Conservation (phyloP, 2,329 filamentous ascomycete genomes). For the Lecanicillium sp. region DNA sequence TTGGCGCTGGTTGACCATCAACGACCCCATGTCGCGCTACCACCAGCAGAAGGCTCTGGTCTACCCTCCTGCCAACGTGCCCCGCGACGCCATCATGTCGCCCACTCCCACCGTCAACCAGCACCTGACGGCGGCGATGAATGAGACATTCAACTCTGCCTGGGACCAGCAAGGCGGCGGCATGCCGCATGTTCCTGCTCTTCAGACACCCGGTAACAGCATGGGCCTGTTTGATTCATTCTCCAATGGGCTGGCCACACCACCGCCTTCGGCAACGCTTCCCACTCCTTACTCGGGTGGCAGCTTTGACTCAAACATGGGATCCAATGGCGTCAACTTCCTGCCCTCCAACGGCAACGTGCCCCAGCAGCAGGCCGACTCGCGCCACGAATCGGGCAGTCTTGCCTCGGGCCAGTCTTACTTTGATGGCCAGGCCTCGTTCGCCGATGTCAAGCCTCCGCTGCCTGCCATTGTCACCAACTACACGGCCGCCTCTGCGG, state of each 20-base stretch:
- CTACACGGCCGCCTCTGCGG: conserved; percentile 25
- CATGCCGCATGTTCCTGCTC: conserved; percentile 29
- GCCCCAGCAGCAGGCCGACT: conserved; percentile 12
- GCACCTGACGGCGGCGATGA: conserved; percentile 50
- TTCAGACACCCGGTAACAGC: conserved; percentile 28
- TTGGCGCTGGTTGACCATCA: conserved; percentile 57
- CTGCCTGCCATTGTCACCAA: conserved; percentile 25
- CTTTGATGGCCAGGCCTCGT: conserved; percentile 28
- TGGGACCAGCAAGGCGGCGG: conserved; percentile 36
- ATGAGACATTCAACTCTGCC: conserved; percentile 47
- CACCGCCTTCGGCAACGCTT: conserved; percentile 49
- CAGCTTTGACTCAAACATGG: conserved; percentile 37
- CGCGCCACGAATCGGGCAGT: conserved; percentile 14
- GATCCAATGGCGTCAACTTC: conserved; percentile 25
- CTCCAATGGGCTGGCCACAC: conserved; percentile 48
- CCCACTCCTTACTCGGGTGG: conserved; percentile 40
- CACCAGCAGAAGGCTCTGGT: conserved; percentile 46
- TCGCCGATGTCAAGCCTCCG: conserved; percentile 30
- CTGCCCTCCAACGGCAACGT: conserved; percentile 24
- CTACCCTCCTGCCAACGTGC: conserved; percentile 28
- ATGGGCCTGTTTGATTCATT: conserved; percentile 45
- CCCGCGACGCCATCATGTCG: conserved; percentile 45
- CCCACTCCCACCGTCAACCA: conserved; percentile 45
- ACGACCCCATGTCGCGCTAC: conserved; percentile 53
- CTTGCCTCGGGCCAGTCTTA: conserved; percentile 25